Base-by-base conservation (phyloP, 495 filamentous ascomycete species). In the Penicillium salamii region DNA sequence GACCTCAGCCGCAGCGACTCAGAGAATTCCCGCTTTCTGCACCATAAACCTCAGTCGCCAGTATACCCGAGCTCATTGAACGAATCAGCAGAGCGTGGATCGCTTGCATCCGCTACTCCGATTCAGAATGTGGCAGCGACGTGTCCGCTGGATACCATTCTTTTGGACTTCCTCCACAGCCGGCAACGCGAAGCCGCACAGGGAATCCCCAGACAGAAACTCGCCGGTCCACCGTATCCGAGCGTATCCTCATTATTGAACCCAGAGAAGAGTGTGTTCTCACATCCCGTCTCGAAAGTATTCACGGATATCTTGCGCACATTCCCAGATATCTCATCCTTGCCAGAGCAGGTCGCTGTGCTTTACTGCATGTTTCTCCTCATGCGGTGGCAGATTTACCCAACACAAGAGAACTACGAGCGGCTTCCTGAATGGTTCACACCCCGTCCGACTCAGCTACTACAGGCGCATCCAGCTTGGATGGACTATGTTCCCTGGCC, bases 351-450 rank as follows among this genome's bases (percentile, higher is more conserved):
- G 55, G 80, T 91, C 3, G 88, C 82, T 14, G 78, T 90, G 5
- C 73, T 92, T n/a, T 89, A 86, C 55, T 66, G 79, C 59, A 92
- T 91, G 88, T 92, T 91, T 64, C 78, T 90, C 7, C 59, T 89
- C 42, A 89, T 91, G 85, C 83, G 89, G 2, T 95, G 88, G 88
- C 82, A 85, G 57, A 83, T 95, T 18, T 75, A 70, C 8, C 88
- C 88, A 0, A 89, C 88, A 4, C 73, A 70, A 37, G 84, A 87
- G 53, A 91, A 88, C 66, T 90, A 86, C 60, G 75, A 83, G 15
- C 76, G 87, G 6, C 61, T 93, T 2, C 88, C 89, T 0, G 67
- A 79, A 1, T 91, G 82, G 80, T 62, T 83, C 13, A 76, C 74
- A 0, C 88, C 89, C 8, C 66, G 78, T 2, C 70, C 78, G 0